phyloP scores from a whole-genome alignment of 2,329 filamentous ascomycete species.

The Aspergillus spinulosporus region DNA sequence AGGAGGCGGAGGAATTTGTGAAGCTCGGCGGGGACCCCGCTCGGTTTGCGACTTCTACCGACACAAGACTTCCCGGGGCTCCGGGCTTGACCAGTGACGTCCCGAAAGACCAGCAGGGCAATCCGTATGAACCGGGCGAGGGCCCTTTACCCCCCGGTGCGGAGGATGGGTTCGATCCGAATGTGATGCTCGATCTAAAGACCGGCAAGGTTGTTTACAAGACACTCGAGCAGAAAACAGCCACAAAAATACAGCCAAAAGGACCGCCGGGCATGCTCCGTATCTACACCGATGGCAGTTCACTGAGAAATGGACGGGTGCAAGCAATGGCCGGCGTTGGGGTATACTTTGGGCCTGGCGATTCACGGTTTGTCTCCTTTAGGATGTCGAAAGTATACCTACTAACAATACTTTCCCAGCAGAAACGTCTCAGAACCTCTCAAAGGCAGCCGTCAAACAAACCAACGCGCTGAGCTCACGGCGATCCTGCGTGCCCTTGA shows the following conservation, averaged over 20 bases:
- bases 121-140: conserved; percentile 53
- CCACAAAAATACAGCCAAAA: conserved; percentile 47
- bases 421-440: conserved; percentile 77
- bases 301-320: conserved; percentile 57
- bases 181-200: conserved; percentile 54
- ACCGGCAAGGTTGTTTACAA: conserved; percentile 59
- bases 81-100: conserved; percentile 44
- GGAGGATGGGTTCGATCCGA: conserved; percentile 63
- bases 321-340: conserved; percentile 62
- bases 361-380: conserved; percentile 50
- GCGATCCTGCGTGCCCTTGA: conserved; percentile 83
- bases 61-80: conserved; percentile 37
- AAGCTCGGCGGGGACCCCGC: conserved; percentile 36
- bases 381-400: background rate
- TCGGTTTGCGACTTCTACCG: conserved; percentile 28
- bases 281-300: conserved; percentile 66
- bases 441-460: conserved; percentile 76
- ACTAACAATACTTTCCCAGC: conserved; percentile 30
- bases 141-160: conserved; percentile 57
- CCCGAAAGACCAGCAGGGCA: conserved; percentile 45
- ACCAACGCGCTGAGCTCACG: conserved; percentile 92
- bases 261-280: conserved; percentile 53
- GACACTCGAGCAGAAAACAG: conserved; percentile 51
- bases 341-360: conserved; percentile 63
- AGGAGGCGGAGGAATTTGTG: conserved; percentile 79